These are phyloP conservation scores for Mantamonas sphyraenae DNA, from an alignment of 78 protist species.

Conservation along the genomic window DNA sequence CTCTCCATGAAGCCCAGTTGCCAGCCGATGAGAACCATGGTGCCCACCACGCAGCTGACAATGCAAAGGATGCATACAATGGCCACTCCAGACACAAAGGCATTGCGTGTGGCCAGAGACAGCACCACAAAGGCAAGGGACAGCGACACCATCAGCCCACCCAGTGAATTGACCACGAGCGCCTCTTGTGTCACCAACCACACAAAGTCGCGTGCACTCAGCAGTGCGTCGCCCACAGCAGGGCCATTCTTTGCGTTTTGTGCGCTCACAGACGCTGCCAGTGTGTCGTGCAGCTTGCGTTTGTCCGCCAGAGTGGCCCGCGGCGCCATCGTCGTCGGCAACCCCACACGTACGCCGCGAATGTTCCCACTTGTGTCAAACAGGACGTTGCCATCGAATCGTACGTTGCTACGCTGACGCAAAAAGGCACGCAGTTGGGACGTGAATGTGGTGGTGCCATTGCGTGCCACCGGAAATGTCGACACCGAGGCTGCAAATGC, in stretches of 20 bases:
- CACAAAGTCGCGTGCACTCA: background rate
- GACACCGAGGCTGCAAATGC: no score
- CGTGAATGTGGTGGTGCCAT: no score
- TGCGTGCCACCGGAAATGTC: no score
- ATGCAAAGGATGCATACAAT: conserved; percentile 2
- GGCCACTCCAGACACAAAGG: background rate
- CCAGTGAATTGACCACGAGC: background rate
- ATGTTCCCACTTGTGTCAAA: no score
- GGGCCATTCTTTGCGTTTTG: background rate
- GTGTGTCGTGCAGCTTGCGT: background rate
- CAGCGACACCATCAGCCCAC: background rate
- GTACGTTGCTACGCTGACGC: no score
- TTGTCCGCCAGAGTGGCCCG: background rate
- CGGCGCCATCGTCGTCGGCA: background rate
- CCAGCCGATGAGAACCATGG: conserved; percentile 22
- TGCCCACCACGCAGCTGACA: conserved; percentile 6
- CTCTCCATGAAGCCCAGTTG: conserved; percentile 16
- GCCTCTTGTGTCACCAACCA: conserved; percentile 20
- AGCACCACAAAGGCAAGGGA: conserved; percentile 2
- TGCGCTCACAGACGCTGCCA: background rate
- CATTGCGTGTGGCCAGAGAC: background rate
- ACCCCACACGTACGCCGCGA: no score
- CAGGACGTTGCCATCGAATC: no score
- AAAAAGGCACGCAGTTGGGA: no score
- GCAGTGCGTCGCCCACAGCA: background rate